A percentile compares a stretch with the other conserved stretches of the same genome.
Conservation (phyloP, 768 basidiomycete species). For the Floccularia luteovirens region DNA sequence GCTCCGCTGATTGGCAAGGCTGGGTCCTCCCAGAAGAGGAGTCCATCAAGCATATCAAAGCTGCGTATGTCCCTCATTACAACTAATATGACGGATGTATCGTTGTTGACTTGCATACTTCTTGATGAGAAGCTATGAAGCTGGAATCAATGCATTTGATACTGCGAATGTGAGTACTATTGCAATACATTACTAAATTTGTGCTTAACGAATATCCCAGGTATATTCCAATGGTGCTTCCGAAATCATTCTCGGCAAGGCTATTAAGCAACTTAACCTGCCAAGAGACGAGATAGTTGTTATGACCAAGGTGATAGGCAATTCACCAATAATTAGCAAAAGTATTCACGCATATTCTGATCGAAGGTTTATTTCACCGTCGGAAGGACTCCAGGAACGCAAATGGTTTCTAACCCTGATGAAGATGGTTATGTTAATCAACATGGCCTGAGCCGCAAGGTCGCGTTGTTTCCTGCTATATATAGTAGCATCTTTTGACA, state of each 20-base stretch:
- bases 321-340: too few species aligned
- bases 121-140: slow-evolving; percentile 34
- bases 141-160: slow-evolving; percentile 57
- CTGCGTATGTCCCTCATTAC: slow-evolving; percentile 6
- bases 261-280: slow-evolving; percentile 56
- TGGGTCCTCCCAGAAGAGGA: slow-evolving; percentile 43
- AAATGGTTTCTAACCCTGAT: slow-evolving; percentile 16
- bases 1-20: slow-evolving; percentile 32
- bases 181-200: not conserved
- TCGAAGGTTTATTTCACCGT: slow-evolving; percentile 35
- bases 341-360: too few species aligned
- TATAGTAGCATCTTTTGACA: not conserved
- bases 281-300: slow-evolving; percentile 72
- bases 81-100: not conserved
- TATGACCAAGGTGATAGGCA: slow-evolving; percentile 78
- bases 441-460: slow-evolving; percentile 32
- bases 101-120: not conserved
- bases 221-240: slow-evolving; percentile 60
- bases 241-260: slow-evolving; percentile 67
- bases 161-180: slow-evolving; percentile 35
- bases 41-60: slow-evolving; percentile 45
- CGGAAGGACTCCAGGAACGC: slow-evolving; percentile 9
- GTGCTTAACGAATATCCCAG: slow-evolving; percentile 27
- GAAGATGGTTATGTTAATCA: slow-evolving; percentile 48
- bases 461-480: not conserved